These are phyloP conservation scores for Apodospora peruviana DNA, from an alignment of 495 filamentous ascomycete species.

Conservation along the genomic window DNA sequence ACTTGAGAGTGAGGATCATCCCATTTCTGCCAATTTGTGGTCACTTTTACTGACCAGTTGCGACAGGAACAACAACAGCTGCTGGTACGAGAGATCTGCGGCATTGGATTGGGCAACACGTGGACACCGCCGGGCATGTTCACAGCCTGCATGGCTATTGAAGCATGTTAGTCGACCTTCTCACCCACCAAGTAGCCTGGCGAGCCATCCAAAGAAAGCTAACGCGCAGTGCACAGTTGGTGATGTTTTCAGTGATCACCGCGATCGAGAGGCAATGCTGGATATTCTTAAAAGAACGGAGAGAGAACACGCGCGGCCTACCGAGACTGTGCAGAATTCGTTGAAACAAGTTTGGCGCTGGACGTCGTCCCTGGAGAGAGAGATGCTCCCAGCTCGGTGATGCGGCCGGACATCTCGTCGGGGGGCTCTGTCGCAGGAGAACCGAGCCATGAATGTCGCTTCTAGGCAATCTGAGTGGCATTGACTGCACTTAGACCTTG, in stretches of 20 bases:
- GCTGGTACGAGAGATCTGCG: slow-evolving; percentile 43
- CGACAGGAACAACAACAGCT: slow-evolving; percentile 34
- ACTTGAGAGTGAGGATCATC: too few relatives aligned
- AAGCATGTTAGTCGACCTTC: slow-evolving; percentile 36
- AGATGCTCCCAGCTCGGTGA: too few relatives aligned
- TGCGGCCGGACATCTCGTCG: too few relatives aligned
- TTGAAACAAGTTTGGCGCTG: slow-evolving; percentile 18
- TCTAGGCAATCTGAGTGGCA: too few relatives aligned
- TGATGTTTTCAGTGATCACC: slow-evolving; percentile 35
- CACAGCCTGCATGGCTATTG: slow-evolving; percentile 49
- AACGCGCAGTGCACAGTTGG: slow-evolving; percentile 41
- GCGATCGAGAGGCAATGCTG: slow-evolving; percentile 34
- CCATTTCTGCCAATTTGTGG: too few relatives aligned
- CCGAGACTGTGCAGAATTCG: slow-evolving; percentile 31
- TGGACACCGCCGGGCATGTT: slow-evolving; percentile 49
- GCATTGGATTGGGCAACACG: slow-evolving; percentile 46
- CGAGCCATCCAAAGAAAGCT: too few relatives aligned
- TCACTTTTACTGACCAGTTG: neutral
- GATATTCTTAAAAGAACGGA: slow-evolving; percentile 38
- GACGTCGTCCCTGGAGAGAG: too few relatives aligned
- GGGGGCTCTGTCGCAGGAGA: too few relatives aligned
- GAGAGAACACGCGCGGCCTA: slow-evolving; percentile 38
- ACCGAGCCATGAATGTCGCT: too few relatives aligned
- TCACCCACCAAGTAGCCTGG: neutral
- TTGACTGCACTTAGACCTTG: too few relatives aligned